Base-by-base conservation (phyloP, 148 eudicot genomes). In the Polygonum aviculare region DNA sequence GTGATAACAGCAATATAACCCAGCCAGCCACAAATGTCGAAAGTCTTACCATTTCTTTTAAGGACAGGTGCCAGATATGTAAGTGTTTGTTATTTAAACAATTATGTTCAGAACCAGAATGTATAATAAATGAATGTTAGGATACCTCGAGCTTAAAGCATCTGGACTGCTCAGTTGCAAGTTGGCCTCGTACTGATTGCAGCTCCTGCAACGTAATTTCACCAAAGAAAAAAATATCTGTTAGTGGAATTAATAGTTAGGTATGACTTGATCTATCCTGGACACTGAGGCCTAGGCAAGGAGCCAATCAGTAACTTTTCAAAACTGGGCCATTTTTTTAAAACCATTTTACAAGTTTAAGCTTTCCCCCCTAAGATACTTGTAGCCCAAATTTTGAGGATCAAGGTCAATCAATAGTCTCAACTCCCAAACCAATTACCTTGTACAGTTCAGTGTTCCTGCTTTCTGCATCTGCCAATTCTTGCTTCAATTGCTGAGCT, bases 61-160 rank as follows among this genome's bases (percentile, higher is more conserved):
- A 65, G 62, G 26, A 65, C 36, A 65, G 33, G 33, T 63, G 40
- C 39, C 12, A 22, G 19, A 18, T 19, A 21, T 19, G 33, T 31
- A 10, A 3, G 3, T 36, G 21, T 15, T 14, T 35, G 36, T 67
- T 67, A 6, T 63, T 12, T n/a, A 59, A 14, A 38, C 38, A 38
- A 3, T 67, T 18, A n/a, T 67, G 36, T 38, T 38, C 19, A 5
- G 19, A 67, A 38, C 3, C 41, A 33, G n/a, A 65, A 33, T 65
- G 15, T 1, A 33, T 63, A 26, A 31, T 63, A 26, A 31, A 12
- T 63, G 69, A 15, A 33, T 39, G 22, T 36, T n/a, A 35, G 44
- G 59, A 41, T 83, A 95, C 98, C 98, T 95, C 98, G 73, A 95
- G 96, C 83, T 95, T 95, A 85, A 95, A 95, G 81, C 96, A 93